These are phyloP conservation scores for Gymnopilus dilepis DNA, from an alignment of 768 basidiomycete species.

Conservation along the genomic window DNA sequence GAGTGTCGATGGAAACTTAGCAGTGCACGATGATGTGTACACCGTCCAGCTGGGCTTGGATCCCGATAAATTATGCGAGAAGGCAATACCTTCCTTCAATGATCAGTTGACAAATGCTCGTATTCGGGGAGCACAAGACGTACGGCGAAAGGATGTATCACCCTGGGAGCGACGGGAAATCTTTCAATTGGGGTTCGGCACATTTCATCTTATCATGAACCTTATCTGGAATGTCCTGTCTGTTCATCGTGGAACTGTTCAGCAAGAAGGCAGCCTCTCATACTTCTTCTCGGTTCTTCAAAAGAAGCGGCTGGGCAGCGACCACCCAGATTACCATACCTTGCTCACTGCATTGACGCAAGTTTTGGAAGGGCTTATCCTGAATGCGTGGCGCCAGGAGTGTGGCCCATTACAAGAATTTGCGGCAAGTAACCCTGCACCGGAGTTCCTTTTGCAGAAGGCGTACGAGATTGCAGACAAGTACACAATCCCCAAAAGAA, in stretches of 20 bases:
- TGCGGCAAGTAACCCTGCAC: slow-evolving; percentile 1
- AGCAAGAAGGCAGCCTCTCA: slow-evolving; percentile 30
- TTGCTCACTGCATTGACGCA: slow-evolving; percentile 31
- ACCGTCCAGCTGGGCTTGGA: slow-evolving; percentile 22
- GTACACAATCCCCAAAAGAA: slow-evolving; percentile 22
- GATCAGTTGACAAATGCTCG: slow-evolving; percentile 36
- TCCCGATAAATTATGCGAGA: slow-evolving; percentile 3
- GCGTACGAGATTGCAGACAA: slow-evolving; percentile 25
- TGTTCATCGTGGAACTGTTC: slow-evolving; percentile 33
- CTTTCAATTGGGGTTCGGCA: slow-evolving; percentile 35
- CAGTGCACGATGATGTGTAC: slow-evolving; percentile 33
- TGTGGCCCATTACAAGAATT: slow-evolving; percentile 16
- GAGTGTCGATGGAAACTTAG: slow-evolving; percentile 32
- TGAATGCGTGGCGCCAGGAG: slow-evolving; percentile 33
- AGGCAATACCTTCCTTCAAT: slow-evolving; percentile 32
- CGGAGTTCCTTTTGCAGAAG: neutral
- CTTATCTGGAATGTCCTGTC: slow-evolving; percentile 33
- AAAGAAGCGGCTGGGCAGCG: slow-evolving; percentile 31
- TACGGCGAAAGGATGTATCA: slow-evolving; percentile 23
- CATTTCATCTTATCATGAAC: slow-evolving; percentile 41
- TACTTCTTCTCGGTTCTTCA: slow-evolving; percentile 36
- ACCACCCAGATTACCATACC: slow-evolving; percentile 41
- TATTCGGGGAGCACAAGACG: slow-evolving; percentile 24
- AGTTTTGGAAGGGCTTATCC: slow-evolving; percentile 36
- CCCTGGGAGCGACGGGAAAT: slow-evolving; percentile 27